Conservation (phyloP, 2,329 filamentous ascomycete species). For the Trichoderma hamatum region DNA sequence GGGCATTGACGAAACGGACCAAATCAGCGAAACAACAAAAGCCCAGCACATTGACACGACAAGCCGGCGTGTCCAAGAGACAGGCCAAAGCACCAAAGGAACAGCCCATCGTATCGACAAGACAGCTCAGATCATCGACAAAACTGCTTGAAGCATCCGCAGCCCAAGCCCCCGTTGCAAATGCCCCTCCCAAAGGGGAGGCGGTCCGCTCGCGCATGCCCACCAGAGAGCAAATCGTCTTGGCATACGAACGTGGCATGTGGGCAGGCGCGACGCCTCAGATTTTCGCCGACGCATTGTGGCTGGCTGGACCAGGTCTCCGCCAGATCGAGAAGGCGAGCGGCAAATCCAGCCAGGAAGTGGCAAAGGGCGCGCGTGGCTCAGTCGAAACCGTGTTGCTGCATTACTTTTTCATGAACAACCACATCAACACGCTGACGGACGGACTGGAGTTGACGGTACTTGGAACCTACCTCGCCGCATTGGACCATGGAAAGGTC, state of each 20-base stretch:
- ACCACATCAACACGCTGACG: slow-evolving; percentile 12
- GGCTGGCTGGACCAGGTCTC: slow-evolving; percentile 9
- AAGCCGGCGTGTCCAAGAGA: background rate
- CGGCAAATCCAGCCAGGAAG: slow-evolving; percentile 5
- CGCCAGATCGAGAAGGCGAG: slow-evolving; percentile 11
- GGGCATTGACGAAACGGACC: background rate
- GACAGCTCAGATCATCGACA: slow-evolving; percentile 10
- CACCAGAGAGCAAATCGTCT: slow-evolving; percentile 4
- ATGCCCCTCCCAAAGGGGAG: background rate
- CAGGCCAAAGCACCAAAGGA: background rate
- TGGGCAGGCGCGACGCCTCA: slow-evolving; percentile 8
- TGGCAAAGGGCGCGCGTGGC: slow-evolving; percentile 3
- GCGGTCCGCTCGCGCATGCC: background rate
- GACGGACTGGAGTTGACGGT: slow-evolving; percentile 1
- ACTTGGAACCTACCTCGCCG: slow-evolving; percentile 9
- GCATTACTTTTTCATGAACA: slow-evolving; percentile 24
- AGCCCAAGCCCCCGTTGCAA: background rate
- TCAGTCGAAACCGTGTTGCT: slow-evolving; percentile 12
- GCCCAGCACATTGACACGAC: background rate
- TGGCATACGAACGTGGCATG: background rate
- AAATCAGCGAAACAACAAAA: too few relatives aligned
- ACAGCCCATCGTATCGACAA: background rate
- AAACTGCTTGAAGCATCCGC: background rate
- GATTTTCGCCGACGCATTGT: slow-evolving; percentile 9
- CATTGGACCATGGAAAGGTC: slow-evolving; percentile 3